phyloP scores from a whole-genome alignment of 495 filamentous ascomycete species.

The Oleoguttula mirabilis region DNA sequence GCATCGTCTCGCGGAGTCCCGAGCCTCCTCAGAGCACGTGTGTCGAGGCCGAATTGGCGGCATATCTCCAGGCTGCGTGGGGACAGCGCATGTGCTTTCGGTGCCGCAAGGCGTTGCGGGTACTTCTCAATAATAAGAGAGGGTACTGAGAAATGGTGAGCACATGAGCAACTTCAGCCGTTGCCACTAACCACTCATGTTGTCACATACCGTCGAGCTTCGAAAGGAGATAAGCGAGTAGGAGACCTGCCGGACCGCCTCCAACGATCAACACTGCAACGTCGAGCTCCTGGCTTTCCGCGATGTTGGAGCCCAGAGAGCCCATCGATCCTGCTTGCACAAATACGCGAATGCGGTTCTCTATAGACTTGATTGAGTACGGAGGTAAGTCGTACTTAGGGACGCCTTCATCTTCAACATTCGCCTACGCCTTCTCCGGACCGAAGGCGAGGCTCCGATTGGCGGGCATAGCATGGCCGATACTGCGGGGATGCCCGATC shows the following conservation, averaged over 20 bases:
- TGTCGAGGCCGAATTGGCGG: slow-evolving; percentile 20
- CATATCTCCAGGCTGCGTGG: slow-evolving; percentile 21
- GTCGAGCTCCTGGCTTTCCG: too few species aligned
- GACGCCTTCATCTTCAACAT: too few species aligned
- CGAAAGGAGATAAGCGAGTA: slow-evolving; percentile 20
- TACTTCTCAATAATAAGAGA: slow-evolving; percentile 20
- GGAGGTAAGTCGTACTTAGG: too few species aligned
- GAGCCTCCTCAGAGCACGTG: slow-evolving; percentile 12
- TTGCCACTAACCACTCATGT: neutral
- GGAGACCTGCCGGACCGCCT: slow-evolving; percentile 27
- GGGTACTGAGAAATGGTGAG: neutral
- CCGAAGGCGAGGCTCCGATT: too few species aligned
- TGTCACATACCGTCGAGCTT: slow-evolving; percentile 7
- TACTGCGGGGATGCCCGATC: too few species aligned
- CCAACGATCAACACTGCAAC: slow-evolving; percentile 31
- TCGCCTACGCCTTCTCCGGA: too few species aligned
- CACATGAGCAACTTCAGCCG: slow-evolving; percentile 21
- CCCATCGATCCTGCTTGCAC: too few species aligned
- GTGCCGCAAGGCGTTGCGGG: slow-evolving; percentile 14
- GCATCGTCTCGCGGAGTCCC: slow-evolving; percentile 17
- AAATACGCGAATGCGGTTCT: too few species aligned
- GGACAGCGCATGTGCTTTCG: slow-evolving; percentile 22
- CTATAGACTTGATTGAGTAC: too few species aligned
- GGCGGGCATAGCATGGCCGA: too few species aligned
- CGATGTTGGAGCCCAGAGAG: too few species aligned